Percentiles rank a stretch among this genome's conserved stretches.
Evolutionary conservation across 2,329 filamentous ascomycete species (phyloP).

Genomic region (Pseudopithomyces chartarum): DNA sequence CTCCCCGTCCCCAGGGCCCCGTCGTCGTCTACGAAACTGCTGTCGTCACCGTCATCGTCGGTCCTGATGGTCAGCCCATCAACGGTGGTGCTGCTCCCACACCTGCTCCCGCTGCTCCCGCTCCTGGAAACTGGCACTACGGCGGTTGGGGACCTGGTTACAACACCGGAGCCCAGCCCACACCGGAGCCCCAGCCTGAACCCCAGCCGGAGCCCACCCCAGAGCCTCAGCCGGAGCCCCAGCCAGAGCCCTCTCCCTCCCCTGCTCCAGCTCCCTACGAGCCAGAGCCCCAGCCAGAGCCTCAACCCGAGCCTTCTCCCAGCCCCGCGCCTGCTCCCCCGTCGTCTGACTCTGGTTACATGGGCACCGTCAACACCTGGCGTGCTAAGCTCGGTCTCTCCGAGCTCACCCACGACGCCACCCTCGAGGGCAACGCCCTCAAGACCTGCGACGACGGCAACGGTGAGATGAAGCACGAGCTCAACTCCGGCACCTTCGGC

Average conservation of each 20-base stretch:
- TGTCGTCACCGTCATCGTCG: conserved; percentile 29
- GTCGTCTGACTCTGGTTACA: conserved; percentile 25
- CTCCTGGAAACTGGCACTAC: conserved; percentile 17
- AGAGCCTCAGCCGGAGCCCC: neutral
- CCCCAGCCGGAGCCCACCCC: conserved; percentile 4
- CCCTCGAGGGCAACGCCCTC: conserved; percentile 33
- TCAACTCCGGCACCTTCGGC: conserved; percentile 33
- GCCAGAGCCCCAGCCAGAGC: neutral
- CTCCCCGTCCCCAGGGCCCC: conserved; percentile 15
- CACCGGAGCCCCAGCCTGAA: neutral
- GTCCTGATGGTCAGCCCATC: conserved; percentile 7
- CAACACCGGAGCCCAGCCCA: conserved; percentile 7
- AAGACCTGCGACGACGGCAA: conserved; percentile 28
- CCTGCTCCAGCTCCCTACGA: conserved; percentile 5
- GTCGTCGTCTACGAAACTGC: conserved; percentile 21
- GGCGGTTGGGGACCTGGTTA: conserved; percentile 16
- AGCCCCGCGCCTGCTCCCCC: conserved; percentile 8
- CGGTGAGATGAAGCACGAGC: conserved; percentile 40
- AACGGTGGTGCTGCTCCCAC: neutral
- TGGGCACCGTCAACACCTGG: conserved; percentile 32
- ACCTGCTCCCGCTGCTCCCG: conserved; percentile 30
- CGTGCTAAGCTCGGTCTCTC: conserved; percentile 34
- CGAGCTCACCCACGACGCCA: conserved; percentile 19
- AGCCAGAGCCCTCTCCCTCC: conserved; percentile 3
- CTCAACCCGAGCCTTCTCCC: neutral